A percentile compares a stretch with the other conserved stretches of the same genome.
Evolutionary conservation across 805 yeast genomes (phyloP).

Genomic region (Myxozyma kluyveri): DNA sequence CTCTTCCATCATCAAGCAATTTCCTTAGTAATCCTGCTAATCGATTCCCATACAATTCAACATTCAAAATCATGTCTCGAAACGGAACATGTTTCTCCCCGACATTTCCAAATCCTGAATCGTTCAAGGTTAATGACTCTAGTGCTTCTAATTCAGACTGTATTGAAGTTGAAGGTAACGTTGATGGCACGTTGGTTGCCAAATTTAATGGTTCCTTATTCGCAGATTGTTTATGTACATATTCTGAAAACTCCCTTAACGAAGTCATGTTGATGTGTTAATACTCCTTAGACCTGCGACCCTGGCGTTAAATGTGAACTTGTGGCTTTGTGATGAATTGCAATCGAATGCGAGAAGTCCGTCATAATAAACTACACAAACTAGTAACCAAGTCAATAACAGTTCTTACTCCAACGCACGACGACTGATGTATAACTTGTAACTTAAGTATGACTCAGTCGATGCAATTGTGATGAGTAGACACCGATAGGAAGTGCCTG

Average conservation of each 20-base stretch:
- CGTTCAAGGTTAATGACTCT: constrained; percentile 12
- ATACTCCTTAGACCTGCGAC: no score
- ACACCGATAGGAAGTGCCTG: no score
- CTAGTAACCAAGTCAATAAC: no score
- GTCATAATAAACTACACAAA: no score
- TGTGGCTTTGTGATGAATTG: no score
- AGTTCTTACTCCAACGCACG: no score
- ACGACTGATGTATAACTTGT: no score
- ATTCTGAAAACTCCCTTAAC: constrained; percentile 25
- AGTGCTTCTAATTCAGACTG: constrained; percentile 24
- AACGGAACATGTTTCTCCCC: constrained; percentile 11
- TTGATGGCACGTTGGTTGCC: not conserved
- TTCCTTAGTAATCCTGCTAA: not conserved
- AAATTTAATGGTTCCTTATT: no score
- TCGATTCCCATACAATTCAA: not conserved
- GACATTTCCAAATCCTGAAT: not conserved
- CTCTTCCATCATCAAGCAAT: constrained; percentile 20
- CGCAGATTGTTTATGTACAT: constrained; percentile 19
- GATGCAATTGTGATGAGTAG: no score
- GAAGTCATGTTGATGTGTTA: constrained; percentile 13
- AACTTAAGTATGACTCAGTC: no score
- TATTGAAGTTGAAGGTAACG: constrained; percentile 2
- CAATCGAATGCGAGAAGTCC: no score
- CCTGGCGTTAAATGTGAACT: no score
- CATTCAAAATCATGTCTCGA: constrained; percentile 12